These are phyloP conservation scores for Sordariomycetes sp. DNA, from an alignment of 2,329 filamentous ascomycete species.

Conservation along the genomic window DNA sequence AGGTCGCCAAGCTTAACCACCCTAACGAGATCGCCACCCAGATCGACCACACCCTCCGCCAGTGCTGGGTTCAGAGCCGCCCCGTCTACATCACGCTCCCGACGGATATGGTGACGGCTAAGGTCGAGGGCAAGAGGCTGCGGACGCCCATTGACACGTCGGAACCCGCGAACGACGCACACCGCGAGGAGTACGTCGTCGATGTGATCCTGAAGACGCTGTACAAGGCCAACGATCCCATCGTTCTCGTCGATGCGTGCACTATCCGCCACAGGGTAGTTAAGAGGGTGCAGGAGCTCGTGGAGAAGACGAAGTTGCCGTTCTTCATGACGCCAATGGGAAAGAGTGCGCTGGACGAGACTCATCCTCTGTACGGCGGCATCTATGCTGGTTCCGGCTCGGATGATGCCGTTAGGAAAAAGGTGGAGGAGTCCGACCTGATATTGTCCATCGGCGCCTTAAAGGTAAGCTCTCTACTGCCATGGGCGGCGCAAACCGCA, in stretches of 20 bases:
- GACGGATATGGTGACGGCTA: constrained; percentile 64
- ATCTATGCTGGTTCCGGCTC: constrained; percentile 76
- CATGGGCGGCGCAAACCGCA: not conserved
- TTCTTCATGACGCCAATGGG: constrained; percentile 87
- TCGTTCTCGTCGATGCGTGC: constrained; percentile 75
- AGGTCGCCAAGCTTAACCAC: constrained; percentile 56
- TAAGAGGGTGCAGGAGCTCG: constrained; percentile 56
- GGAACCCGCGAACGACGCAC: constrained; percentile 50
- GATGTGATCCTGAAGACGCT: constrained; percentile 64
- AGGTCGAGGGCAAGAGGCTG: constrained; percentile 61
- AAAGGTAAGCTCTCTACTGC: constrained; percentile 19
- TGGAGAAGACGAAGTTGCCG: constrained; percentile 62
- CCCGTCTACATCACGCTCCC: constrained; percentile 79
- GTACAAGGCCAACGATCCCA: constrained; percentile 56
- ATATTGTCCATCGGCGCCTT: constrained; percentile 57
- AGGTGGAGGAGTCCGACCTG: constrained; percentile 56
- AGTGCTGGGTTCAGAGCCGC: constrained; percentile 61
- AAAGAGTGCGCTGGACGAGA: constrained; percentile 72
- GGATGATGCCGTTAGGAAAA: constrained; percentile 45
- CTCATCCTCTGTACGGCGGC: constrained; percentile 62
- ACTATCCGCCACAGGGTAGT: constrained; percentile 65
- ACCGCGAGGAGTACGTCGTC: constrained; percentile 72
- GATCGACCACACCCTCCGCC: constrained; percentile 64
- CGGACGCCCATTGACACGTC: constrained; percentile 56
- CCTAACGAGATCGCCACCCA: constrained; percentile 56